Base-by-base conservation (phyloP, 805 yeast species). In the Alloascoidea hylecoeti region DNA sequence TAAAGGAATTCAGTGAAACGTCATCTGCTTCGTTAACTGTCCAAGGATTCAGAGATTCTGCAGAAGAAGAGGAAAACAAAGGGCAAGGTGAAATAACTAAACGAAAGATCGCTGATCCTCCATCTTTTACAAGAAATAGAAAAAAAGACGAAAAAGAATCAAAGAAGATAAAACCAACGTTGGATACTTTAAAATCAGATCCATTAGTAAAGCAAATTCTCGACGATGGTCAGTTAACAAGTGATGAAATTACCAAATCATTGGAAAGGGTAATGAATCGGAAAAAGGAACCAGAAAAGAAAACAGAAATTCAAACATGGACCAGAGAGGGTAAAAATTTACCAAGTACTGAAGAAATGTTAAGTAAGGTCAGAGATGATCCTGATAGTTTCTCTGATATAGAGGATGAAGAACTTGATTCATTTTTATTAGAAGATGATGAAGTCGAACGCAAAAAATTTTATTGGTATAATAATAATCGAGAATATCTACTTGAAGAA, bases 381-480 rank as follows among this genome's bases (percentile, higher is more conserved):
- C 75, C 72, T 1, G 78, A 70, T 2, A 63, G 74, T 37, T 63
- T 79, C 35, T 75, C 76, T 5, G 95, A 85, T 48, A 79, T 79
- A 3, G 94, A 83, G 46, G 96, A 86, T 51, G 89, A 76, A 12
- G 95, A 85, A 46, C 63, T 84, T 9, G 74, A 72, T 3, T 58
- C 61, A 0, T 65, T 76, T 23, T 50, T 83, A 34, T 62, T 92
- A 36, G 66, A 71, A 2, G 75, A 69, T 39, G 85, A 78, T 37
- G 96, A 88, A 44, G 67, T 77, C 6, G 66, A 61, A 40, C 53
- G 78, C 44, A 92, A 89, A 55, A 88, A 85, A 46, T 67, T 80
- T 42, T 72, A 88, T 2, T 92, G 98, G 97, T 75, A 81, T 39
- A 88, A 92, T 2, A 65, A 84, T 32, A 88, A 94, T 56, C 82